Base-by-base conservation (phyloP, 2,329 filamentous ascomycete genomes). In the Herpomyces periplanetae region DNA sequence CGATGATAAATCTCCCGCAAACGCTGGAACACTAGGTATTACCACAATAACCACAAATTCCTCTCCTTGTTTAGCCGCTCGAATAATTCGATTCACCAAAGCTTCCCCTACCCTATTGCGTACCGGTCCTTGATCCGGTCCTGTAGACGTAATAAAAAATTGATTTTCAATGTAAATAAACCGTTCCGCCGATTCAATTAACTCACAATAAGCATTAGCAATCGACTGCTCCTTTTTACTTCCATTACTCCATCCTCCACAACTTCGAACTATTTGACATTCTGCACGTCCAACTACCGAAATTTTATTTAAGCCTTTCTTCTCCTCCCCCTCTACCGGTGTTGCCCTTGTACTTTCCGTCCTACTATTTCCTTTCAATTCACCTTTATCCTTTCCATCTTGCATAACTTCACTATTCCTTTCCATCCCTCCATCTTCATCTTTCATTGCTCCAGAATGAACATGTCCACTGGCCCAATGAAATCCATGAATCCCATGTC, bases 161-260 rank as follows among this genome's bases (percentile, higher is more conserved):
- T 96, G 80, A 31, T 91, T 91, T 37, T 96, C 80, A 24, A 96
- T 87, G 41, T 91, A 96, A 10, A 96, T 63, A 28, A 57, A 88
- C 34, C 91, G 75, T 38, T 88, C 44, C 0, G 75, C 75, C 19
- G 66, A 68, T 19, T 60, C 47, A 29, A 91, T 91, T 12, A 84
- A 43, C 26, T 87, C 68, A 13, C 64, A 55, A 31, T 85, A 85
- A 1, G 71, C 71, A 32, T 75, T 73, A 24, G 60, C 55, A 25
- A 88, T 75, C 1, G 69, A 85, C 34, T 80, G 69, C 24, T 85
- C 71, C 0, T 47, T 57, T 16, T 85, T 38, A 23, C 88, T 80
- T 3, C 75, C 75, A 32, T 65, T 84, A 8, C 66, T 85, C 75
- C 75, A 91, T 36, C 88, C 75, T 17, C 55, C 56, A 25, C 69